Base-by-base conservation (phyloP, 352 stramenopile genomes). In the Phytophthora boehmeriae region DNA sequence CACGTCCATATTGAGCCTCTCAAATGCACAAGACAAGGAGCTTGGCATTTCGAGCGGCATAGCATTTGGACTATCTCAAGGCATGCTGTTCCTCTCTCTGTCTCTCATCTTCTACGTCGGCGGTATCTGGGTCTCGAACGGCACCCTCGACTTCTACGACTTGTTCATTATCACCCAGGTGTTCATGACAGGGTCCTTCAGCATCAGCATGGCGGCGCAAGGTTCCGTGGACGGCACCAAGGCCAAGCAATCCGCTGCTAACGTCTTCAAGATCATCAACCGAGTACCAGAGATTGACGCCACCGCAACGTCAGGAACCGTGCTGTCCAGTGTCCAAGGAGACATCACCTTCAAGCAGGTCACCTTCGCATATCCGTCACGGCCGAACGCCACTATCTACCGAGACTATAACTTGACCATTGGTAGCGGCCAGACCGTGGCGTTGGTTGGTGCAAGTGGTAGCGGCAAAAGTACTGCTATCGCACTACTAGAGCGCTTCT, bases 401-500 rank as follows among this genome's bases (percentile, higher is more conserved):
- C 78, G 83, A 22, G 66, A 71, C 38, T 80, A 98, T 45, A 81
- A 73, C 47, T 62, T 98, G 5, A 72, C 65, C 5, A 75, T 89
- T 63, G 38, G 55, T 11, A 75, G 78, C 19, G 89, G 92, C 2
- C 73, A 76, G 9, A 92, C 88, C 4, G 74, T 97, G 39, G 95
- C 93, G 13, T 63, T 98, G 11, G 89, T 98, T 22, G 95, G 95
- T 8, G 63, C 77, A n/a, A 89, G 66, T 55, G 91, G 91, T 22
- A 92, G 78, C 52, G 92, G 92, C 34, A 98, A 98, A 65, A 88
- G 62, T 46, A 97, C 88, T 2, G 82, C 91, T 5, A 83, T 96
- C 25, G 63, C 78, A n/a, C 64, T 98, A 10, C 54, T 62, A 16
- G 51, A 67, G 59, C 43, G 51, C 1, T 67, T 67, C 28, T 67